Evolutionary conservation across 2,329 filamentous ascomycete species (phyloP).

Genomic region (Sarocladiaceae sp.): DNA sequence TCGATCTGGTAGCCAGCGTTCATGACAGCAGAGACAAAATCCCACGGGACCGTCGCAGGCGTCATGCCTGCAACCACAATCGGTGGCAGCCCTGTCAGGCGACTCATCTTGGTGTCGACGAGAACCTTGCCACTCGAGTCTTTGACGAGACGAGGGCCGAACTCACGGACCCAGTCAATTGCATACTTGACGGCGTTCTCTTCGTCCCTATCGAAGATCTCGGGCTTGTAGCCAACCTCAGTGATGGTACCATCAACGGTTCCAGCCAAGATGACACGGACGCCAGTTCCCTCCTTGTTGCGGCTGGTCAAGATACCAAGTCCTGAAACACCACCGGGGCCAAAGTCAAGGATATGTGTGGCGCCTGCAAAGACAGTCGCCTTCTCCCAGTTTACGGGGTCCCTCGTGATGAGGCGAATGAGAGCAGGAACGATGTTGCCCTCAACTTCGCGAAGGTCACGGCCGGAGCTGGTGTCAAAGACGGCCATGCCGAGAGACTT

Average conservation of each 20-base stretch:
- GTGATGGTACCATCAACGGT: constrained; percentile 83
- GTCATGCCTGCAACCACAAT: constrained; percentile 94
- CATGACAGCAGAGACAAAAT: constrained; percentile 89
- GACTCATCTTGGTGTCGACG: constrained; percentile 94
- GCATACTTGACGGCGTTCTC: constrained; percentile 93
- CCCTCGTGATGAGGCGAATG: constrained; percentile 87
- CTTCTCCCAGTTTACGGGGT: constrained; percentile 93
- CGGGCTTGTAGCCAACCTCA: constrained; percentile 95
- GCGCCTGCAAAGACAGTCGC: constrained; percentile 86
- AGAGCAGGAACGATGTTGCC: constrained; percentile 81
- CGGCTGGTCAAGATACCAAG: constrained; percentile 94
- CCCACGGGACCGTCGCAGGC: constrained; percentile 80
- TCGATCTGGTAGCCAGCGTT: constrained; percentile 94
- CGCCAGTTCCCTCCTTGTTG: constrained; percentile 97
- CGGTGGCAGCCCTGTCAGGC: constrained; percentile 76
- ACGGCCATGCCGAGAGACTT: constrained; percentile 75
- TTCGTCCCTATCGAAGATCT: constrained; percentile 93
- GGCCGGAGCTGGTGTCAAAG: constrained; percentile 82
- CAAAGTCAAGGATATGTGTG: constrained; percentile 94
- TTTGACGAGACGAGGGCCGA: constrained; percentile 85
- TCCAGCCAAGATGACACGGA: constrained; percentile 91
- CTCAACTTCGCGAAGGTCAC: constrained; percentile 67
- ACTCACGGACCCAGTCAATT: constrained; percentile 95
- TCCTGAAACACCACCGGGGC: constrained; percentile 92
- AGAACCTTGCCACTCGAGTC: constrained; percentile 85